Percentiles rank a stretch among this genome's conserved stretches.
Conservation (phyloP, 371 early-diverging fungal species). For the Mortierella sp. region DNA sequence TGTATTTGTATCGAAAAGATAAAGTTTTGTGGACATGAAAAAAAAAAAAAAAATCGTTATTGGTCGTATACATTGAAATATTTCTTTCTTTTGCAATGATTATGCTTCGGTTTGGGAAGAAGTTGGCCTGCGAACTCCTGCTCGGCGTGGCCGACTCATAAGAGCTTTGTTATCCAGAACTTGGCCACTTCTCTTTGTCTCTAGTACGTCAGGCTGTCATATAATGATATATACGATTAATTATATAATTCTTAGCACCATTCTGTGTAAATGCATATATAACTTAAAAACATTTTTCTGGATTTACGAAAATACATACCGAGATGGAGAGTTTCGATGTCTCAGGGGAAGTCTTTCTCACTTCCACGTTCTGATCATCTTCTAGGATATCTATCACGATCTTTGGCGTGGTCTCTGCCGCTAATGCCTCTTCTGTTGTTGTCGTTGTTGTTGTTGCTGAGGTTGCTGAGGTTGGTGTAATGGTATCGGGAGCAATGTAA, state of each 20-base stretch:
- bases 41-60: too few species aligned
- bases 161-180: slow-evolving; percentile 42
- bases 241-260: neutral
- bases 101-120: slow-evolving; percentile 3
- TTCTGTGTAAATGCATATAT: too few species aligned
- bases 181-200: slow-evolving; percentile 44
- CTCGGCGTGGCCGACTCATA: slow-evolving; percentile 40
- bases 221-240: neutral
- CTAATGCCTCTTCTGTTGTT: neutral
- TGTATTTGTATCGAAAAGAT: neutral
- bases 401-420: neutral
- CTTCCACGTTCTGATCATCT: neutral
- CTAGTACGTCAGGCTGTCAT: slow-evolving; percentile 3
- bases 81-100: neutral
- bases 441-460: too few species aligned
- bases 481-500: neutral
- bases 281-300: too few species aligned
- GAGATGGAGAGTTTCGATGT: slow-evolving; percentile 6
- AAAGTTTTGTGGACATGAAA: neutral
- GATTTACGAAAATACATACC: neutral
- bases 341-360: neutral
- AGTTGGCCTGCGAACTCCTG: slow-evolving; percentile 31
- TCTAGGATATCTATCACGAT: neutral
- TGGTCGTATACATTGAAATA: neutral
- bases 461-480: neutral